These are phyloP conservation scores for Penicillium hesseltinei DNA, from an alignment of 2,329 filamentous ascomycete species.

Conservation along the genomic window DNA sequence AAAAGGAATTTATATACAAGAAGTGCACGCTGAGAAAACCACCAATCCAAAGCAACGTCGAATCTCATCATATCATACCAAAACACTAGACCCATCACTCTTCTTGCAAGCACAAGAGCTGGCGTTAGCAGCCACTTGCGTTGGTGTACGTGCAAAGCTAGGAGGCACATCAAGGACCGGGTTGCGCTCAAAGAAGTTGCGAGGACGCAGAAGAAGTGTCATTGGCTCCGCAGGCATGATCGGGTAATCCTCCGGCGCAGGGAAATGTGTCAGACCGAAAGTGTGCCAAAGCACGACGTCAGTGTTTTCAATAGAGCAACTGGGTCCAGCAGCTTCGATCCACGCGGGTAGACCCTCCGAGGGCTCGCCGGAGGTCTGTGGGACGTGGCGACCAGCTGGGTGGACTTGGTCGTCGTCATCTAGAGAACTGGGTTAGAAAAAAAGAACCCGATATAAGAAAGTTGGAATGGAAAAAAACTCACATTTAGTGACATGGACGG, in stretches of 20 bases:
- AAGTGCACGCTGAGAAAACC: neutral
- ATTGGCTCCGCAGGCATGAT: constrained; percentile 88
- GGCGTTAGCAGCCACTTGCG: constrained; percentile 56
- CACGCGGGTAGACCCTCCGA: constrained; percentile 71
- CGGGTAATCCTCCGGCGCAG: constrained; percentile 84
- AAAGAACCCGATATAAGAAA: neutral
- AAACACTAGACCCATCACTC: constrained; percentile 40
- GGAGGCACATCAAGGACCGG: constrained; percentile 79
- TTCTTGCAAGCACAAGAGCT: constrained; percentile 37
- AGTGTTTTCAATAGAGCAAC: constrained; percentile 70
- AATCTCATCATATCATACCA: constrained; percentile 27
- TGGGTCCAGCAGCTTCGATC: constrained; percentile 65
- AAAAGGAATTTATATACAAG: neutral
- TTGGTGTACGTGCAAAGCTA: constrained; percentile 70
- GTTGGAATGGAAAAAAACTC: constrained; percentile 40
- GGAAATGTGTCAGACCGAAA: constrained; percentile 88
- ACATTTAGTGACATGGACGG: constrained; percentile 88
- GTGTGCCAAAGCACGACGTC: constrained; percentile 93
- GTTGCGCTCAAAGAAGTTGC: constrained; percentile 80
- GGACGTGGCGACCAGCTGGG: constrained; percentile 82
- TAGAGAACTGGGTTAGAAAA: constrained; percentile 33
- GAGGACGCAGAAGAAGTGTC: constrained; percentile 71
- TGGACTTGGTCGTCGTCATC: constrained; percentile 79
- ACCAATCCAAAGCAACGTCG: neutral
- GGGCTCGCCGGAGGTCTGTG: constrained; percentile 79